Conservation (phyloP, 2,329 filamentous ascomycete species). For the Pseudogymnoascus sp. region DNA sequence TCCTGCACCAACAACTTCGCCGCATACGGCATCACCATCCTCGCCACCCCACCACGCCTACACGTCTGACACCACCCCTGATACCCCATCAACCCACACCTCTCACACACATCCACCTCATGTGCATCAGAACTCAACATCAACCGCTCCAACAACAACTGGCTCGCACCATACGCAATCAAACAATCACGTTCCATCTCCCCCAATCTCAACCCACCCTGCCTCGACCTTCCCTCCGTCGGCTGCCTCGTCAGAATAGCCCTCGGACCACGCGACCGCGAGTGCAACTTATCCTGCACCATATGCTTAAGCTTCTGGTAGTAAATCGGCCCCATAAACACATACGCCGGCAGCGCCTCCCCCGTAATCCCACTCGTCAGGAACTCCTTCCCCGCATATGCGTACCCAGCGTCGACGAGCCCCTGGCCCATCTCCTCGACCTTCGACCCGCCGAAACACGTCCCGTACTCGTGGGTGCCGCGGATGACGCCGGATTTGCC, state of each 20-base stretch:
- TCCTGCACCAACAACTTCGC: slow-evolving; percentile 95
- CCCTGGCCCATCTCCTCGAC: slow-evolving; percentile 84
- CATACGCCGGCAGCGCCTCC: slow-evolving; percentile 86
- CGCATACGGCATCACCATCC: slow-evolving; percentile 96
- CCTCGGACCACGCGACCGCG: slow-evolving; percentile 77
- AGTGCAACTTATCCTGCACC: slow-evolving; percentile 99
- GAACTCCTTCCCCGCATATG: slow-evolving; percentile 94
- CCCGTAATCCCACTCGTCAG: slow-evolving; percentile 93
- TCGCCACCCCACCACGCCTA: slow-evolving; percentile 62
- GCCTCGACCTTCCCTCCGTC: slow-evolving; percentile 86
- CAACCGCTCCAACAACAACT: slow-evolving; percentile 82
- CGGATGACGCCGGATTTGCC: slow-evolving; percentile 87
- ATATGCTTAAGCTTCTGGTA: slow-evolving; percentile 99
- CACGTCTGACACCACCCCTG: slow-evolving; percentile 92
- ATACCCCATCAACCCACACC: slow-evolving; percentile 91
- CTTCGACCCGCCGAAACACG: slow-evolving; percentile 72
- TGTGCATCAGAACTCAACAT: slow-evolving; percentile 93
- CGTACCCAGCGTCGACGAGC: slow-evolving; percentile 82
- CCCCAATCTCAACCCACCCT: slow-evolving; percentile 85
- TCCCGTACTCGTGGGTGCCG: slow-evolving; percentile 85
- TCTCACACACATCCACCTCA: slow-evolving; percentile 86
- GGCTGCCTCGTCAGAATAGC: slow-evolving; percentile 92
- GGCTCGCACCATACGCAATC: slow-evolving; percentile 91
- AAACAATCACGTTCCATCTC: slow-evolving; percentile 99
- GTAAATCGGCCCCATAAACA: slow-evolving; percentile 98